A percentile compares a stretch with the other conserved stretches of the same genome.
These are phyloP conservation scores for Gastrodia elata DNA, from an alignment of 106 monocot genomes.

Conservation along the genomic window DNA sequence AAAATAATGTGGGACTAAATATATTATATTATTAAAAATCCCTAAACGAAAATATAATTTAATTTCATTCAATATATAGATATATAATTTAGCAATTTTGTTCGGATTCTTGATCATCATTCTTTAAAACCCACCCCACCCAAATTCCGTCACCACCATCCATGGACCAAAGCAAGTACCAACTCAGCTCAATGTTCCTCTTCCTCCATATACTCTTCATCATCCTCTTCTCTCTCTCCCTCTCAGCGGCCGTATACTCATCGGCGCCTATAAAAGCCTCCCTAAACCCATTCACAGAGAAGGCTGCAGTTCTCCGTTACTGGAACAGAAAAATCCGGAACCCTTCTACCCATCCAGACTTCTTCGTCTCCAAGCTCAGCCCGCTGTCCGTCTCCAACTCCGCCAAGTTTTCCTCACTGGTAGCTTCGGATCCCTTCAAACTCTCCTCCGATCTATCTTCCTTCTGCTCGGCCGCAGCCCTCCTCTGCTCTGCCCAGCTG, in stretches of 20 bases:
- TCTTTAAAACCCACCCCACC: background rate
- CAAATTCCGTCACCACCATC: background rate
- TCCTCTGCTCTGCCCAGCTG: constrained; percentile 1
- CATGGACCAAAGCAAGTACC: no score
- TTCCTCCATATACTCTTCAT: background rate
- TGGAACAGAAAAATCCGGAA: constrained; percentile 59
- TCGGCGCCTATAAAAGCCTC: background rate
- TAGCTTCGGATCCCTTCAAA: constrained; percentile 15
- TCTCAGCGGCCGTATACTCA: background rate
- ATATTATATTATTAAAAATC: no score
- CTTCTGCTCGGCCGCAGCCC: constrained; percentile 40
- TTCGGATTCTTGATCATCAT: no score
- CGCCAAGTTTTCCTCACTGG: constrained; percentile 26
- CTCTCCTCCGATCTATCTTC: constrained; percentile 28
- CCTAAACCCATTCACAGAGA: constrained; percentile 49
- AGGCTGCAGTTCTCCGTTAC: constrained; percentile 60
- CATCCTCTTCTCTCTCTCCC: background rate
- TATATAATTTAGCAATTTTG: no score
- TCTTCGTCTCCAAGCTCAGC: constrained; percentile 68
- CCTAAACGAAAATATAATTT: no score
- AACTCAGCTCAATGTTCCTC: no score
- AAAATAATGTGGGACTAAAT: no score
- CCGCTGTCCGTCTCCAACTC: constrained; percentile 51
- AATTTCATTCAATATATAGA: no score
- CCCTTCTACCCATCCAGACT: constrained; percentile 34